Evolutionary conservation across 2,329 filamentous ascomycete species (phyloP).

Genomic region (Pseudogymnoascus sp.): DNA sequence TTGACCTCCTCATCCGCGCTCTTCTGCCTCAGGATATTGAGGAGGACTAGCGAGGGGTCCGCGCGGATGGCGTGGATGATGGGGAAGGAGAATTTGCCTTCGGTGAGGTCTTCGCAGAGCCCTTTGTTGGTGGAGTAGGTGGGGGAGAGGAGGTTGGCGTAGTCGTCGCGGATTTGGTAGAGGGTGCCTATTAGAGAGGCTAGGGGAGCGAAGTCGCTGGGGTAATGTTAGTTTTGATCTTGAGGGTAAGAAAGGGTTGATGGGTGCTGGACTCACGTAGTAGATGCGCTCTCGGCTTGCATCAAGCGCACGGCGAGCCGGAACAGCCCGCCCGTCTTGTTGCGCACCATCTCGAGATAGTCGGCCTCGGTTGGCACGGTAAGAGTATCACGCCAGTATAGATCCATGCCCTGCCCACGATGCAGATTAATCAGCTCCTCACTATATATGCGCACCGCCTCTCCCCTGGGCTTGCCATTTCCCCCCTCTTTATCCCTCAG

Average conservation of each 20-base stretch:
- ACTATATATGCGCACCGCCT: constrained; percentile 60
- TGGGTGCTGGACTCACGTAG: constrained; percentile 35
- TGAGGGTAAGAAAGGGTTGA: no score
- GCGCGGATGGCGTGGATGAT: constrained; percentile 87
- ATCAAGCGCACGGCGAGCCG: constrained; percentile 78
- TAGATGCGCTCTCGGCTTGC: constrained; percentile 58
- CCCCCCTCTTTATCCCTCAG: constrained; percentile 31
- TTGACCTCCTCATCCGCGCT: constrained; percentile 82
- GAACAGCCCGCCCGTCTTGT: constrained; percentile 86
- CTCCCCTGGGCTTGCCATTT: not conserved
- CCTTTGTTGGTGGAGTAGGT: constrained; percentile 85
- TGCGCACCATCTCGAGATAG: constrained; percentile 88
- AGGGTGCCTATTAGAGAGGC: constrained; percentile 78
- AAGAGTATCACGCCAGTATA: constrained; percentile 80
- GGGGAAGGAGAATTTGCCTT: constrained; percentile 95
- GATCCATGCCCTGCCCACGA: constrained; percentile 81
- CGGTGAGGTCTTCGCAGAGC: constrained; percentile 87
- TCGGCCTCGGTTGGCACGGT: constrained; percentile 80
- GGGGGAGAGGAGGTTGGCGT: constrained; percentile 71
- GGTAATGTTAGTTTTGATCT: constrained; percentile 12
- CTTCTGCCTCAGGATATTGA: constrained; percentile 90
- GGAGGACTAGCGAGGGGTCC: constrained; percentile 69
- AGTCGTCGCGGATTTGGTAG: constrained; percentile 90
- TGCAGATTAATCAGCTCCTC: constrained; percentile 81
- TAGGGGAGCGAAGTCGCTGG: constrained; percentile 66